Base-by-base conservation (phyloP, 345 rosid genomes). In the Hirschfeldia incana region DNA sequence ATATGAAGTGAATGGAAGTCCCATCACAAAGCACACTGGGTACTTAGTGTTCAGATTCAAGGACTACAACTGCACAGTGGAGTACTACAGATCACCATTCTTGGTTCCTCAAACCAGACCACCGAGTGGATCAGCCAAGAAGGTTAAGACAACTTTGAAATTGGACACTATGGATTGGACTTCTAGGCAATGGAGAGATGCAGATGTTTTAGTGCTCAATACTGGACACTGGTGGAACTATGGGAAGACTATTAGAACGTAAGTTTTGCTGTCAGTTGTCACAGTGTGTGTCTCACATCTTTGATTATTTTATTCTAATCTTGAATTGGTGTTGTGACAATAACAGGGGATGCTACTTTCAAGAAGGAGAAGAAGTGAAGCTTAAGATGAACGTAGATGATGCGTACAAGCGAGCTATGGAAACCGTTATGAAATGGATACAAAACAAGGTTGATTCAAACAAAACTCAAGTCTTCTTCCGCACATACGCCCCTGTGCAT, bases 181-280 rank as follows among this genome's bases (percentile, higher is more conserved):
- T 77, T 86, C 86, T 15, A 42, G 27, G 8, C 77, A 74, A 77
- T 96, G 99, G 98, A 84, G 32, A 76, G 89, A 83, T 75, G 97
- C 97, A 1, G 97, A 93, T 72, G 82, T 90, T 51, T 83, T 93
- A 72, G 76, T 96, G 29, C 78, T 96, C 67, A 96, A 93, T 81
- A 83, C 97, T 0, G 99, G 97, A 29, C 98, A 93, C 75, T 95
- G 99, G 99, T 93, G 97, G 99, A 89, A 84, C 80, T 49, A 85
- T 21, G 90, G 84, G 77, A 93, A 96, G 87, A 93, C 98, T 21
- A 70, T 87, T 36, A 86, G 86, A 76, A 70, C 28, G 99, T 96
- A 86, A 81, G 66, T 67, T 42, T 73, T 44, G 8, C 73, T 12
- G 55, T 21, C 21, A 21, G 21, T 21, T 51, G 8, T 5, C 15